These are phyloP conservation scores for Xerocomus minutiporus DNA, from an alignment of 1,284 basidiomycete species.

Conservation along the genomic window DNA sequence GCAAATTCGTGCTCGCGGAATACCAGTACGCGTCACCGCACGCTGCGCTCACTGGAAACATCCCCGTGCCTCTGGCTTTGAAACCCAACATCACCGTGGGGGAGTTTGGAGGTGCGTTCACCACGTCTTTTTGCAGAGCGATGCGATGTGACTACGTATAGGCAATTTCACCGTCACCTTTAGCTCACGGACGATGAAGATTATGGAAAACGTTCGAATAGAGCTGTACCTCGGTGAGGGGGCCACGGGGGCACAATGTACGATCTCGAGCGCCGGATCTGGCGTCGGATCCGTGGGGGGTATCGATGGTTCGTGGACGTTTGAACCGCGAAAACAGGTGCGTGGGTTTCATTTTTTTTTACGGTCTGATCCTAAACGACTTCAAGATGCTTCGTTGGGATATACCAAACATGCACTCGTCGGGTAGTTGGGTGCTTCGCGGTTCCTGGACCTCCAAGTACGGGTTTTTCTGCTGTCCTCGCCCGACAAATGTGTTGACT, in stretches of 20 bases:
- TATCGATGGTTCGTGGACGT: constrained; percentile 63
- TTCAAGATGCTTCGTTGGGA: constrained; percentile 70
- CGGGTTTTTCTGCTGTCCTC: constrained; percentile 21
- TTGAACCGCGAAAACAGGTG: constrained; percentile 67
- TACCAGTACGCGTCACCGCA: constrained; percentile 61
- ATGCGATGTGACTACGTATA: constrained; percentile 28
- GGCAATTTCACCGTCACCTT: constrained; percentile 71
- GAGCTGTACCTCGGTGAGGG: constrained; percentile 73
- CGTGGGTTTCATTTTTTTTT: background rate
- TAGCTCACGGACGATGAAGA: constrained; percentile 58
- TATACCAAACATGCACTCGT: constrained; percentile 63
- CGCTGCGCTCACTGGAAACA: constrained; percentile 30
- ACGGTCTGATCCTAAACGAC: background rate
- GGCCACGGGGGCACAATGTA: constrained; percentile 62
- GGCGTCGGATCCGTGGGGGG: constrained; percentile 41
- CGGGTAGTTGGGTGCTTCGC: constrained; percentile 67
- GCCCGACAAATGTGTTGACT: background rate
- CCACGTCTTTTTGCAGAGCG: background rate
- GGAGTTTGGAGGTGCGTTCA: constrained; percentile 56
- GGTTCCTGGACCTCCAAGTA: constrained; percentile 74
- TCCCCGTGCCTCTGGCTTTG: constrained; percentile 63
- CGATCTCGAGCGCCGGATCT: constrained; percentile 55
- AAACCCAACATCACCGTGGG: constrained; percentile 59
- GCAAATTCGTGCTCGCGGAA: constrained; percentile 82
- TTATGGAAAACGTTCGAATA: constrained; percentile 67